Conservation (phyloP, 495 filamentous ascomycete genomes). For the Xylaria longipes region DNA sequence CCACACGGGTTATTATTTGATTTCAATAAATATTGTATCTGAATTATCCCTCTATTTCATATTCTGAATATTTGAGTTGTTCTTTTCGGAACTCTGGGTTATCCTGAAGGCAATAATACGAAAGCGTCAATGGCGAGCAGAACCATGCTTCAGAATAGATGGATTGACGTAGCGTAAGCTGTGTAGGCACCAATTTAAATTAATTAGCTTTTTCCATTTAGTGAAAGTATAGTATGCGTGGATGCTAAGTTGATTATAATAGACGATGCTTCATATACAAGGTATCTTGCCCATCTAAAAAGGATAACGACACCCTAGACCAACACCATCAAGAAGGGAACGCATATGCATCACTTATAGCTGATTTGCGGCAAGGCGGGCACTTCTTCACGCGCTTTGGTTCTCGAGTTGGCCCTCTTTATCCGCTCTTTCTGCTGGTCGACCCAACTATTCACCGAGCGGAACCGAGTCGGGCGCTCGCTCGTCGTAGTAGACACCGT, state of each 20-base stretch:
- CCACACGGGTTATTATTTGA: background rate
- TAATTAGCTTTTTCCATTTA: slow-evolving; percentile 2
- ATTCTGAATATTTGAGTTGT: background rate
- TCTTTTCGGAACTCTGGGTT: background rate
- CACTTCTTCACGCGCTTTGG: background rate
- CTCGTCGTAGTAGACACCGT: slow-evolving; percentile 56
- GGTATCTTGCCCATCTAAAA: background rate
- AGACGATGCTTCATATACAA: background rate
- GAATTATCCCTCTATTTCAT: background rate
- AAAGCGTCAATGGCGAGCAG: background rate
- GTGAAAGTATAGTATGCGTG: slow-evolving; percentile 7
- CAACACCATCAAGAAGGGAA: background rate
- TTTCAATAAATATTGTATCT: background rate
- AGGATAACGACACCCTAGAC: background rate
- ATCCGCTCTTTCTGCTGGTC: slow-evolving; percentile 60
- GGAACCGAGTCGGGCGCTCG: slow-evolving; percentile 60
- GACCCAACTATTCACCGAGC: slow-evolving; percentile 66
- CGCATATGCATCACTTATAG: background rate
- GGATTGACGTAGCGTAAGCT: background rate
- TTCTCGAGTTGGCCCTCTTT: slow-evolving; percentile 37
- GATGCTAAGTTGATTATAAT: background rate
- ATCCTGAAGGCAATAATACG: background rate
- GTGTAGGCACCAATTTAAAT: background rate
- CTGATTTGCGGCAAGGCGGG: background rate
- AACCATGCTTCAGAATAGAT: background rate